A percentile compares a stretch with the other conserved stretches of the same genome.
Evolutionary conservation across 1,284 basidiomycete genomes (phyloP).

Genomic region (Cutaneotrichosporon arboriforme): DNA sequence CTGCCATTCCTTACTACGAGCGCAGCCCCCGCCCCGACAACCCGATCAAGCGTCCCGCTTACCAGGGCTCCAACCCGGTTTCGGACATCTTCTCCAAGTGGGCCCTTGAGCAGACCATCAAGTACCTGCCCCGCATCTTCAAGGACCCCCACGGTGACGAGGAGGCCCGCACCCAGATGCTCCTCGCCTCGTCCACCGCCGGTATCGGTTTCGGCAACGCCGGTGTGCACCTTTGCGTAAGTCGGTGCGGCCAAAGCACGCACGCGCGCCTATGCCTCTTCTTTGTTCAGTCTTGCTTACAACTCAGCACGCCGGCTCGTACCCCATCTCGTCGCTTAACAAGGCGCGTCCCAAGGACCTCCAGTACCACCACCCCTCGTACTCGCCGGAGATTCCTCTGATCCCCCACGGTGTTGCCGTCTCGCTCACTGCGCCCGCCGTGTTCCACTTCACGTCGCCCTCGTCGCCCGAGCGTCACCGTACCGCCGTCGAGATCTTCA

Average conservation of each 20-base stretch:
- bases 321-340: slow-evolving; percentile 80
- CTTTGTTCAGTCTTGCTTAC: no score
- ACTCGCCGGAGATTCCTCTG: slow-evolving; percentile 73
- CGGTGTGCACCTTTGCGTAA: slow-evolving; percentile 73
- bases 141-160: slow-evolving; percentile 66
- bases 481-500: slow-evolving; percentile 80
- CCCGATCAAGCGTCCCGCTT: slow-evolving; percentile 75
- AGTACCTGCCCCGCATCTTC: slow-evolving; percentile 81
- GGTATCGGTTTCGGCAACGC: slow-evolving; percentile 94
- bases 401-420: slow-evolving; percentile 89
- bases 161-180: slow-evolving; percentile 86
- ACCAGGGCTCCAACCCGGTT: slow-evolving; percentile 94
- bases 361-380: slow-evolving; percentile 66
- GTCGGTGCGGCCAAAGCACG: neutral
- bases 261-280: no score
- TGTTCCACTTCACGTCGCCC: slow-evolving; percentile 89
- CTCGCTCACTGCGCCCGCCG: slow-evolving; percentile 78
- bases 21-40: slow-evolving; percentile 82
- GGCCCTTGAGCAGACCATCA: slow-evolving; percentile 85
- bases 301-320: slow-evolving; percentile 35
- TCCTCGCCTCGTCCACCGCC: slow-evolving; percentile 59
- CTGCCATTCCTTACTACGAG: slow-evolving; percentile 62
- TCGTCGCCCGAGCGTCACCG: slow-evolving; percentile 86
- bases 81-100: slow-evolving; percentile 94
- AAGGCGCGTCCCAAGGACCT: slow-evolving; percentile 84